A percentile compares a stretch with the other conserved stretches of the same genome.
These are phyloP conservation scores for Eucalyptus coolabah DNA, from an alignment of 345 rosid genomes.

Conservation along the genomic window DNA sequence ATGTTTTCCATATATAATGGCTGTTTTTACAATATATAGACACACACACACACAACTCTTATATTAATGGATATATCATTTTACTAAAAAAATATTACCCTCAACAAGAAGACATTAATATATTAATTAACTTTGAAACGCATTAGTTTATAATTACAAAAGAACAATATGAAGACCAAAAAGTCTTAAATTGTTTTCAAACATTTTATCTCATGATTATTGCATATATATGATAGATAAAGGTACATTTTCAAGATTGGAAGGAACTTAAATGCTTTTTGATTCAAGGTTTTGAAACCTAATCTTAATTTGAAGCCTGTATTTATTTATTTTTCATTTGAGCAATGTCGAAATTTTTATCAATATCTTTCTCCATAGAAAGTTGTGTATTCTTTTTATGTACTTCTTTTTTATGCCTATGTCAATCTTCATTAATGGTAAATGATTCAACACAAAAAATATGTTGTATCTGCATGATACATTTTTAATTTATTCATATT, in stretches of 20 bases:
- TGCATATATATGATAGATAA: too few relatives aligned
- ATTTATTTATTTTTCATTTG: too few relatives aligned
- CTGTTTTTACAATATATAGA: not conserved
- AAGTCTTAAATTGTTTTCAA: not conserved
- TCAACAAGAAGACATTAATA: too few relatives aligned
- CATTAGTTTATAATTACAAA: too few relatives aligned
- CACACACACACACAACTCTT: rapidly evolving
- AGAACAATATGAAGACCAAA: too few relatives aligned
- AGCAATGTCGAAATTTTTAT: not conserved
- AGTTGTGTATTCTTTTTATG: too few relatives aligned
- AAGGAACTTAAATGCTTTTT: too few relatives aligned
- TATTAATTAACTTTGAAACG: too few relatives aligned
- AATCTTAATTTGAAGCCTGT: not conserved
- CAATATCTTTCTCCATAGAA: not conserved
- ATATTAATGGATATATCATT: too few relatives aligned
- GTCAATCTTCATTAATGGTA: not conserved
- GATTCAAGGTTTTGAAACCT: not conserved
- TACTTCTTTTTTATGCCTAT: not conserved
- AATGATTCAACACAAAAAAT: not conserved
- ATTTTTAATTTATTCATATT: not conserved
- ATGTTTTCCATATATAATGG: not conserved
- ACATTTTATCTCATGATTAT: too few relatives aligned
- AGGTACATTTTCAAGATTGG: too few relatives aligned
- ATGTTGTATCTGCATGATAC: not conserved
- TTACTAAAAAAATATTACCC: too few relatives aligned